Evolutionary conservation across 805 yeast species (phyloP), one percentile per base, ranked within the genome.

Genomic region (Yamadazyma philogaea): DNA sequence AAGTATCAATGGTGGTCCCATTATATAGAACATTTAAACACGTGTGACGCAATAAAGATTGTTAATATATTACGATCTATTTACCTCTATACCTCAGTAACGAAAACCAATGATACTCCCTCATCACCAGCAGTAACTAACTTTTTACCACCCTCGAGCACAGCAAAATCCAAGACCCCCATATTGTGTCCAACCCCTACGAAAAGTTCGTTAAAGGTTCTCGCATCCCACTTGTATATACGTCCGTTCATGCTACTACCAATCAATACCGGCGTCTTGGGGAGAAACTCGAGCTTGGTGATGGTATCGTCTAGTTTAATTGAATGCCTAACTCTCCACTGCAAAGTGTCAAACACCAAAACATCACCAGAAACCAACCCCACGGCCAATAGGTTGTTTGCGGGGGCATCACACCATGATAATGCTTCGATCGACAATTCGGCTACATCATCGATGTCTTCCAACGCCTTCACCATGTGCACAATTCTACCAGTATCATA

Each of bases 101-200:
- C 70, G 53, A 81, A 89, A 8, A 91, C 78, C 50, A 91, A 70
- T 10, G 95, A 79, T 24, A 93, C 96, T 52, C 96, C 96, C 63
- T 93, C 99, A 61, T 93, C 99, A 50, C 97, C 97, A 11, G 96
- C 99, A 16, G 97, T 87, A 28, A 89, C 75, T 34, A 93, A 56
- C 59, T 82, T 81, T 39, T 75, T 73, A 20, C 88, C 91, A 35
- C 77, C 66, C 31, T 78, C 81, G 44, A 81, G 77, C 33, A 83
- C 57, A 15, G 84, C 81, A 59, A 93, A 91, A 55, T 88, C 97
- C 49, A 93, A 74, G 15, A 93, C 82, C 48, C 98, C 98, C 85
- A 87, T 86, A 63, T 84, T 85, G 62, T 93, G 99, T 17, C 99
- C 99, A 31, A 80, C 79, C 49, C 95, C 93, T 26, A 75, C 83